Evolutionary conservation across 1,139 yeast genomes (phyloP).

Genomic region (Lodderomyces oxycetoniae): DNA sequence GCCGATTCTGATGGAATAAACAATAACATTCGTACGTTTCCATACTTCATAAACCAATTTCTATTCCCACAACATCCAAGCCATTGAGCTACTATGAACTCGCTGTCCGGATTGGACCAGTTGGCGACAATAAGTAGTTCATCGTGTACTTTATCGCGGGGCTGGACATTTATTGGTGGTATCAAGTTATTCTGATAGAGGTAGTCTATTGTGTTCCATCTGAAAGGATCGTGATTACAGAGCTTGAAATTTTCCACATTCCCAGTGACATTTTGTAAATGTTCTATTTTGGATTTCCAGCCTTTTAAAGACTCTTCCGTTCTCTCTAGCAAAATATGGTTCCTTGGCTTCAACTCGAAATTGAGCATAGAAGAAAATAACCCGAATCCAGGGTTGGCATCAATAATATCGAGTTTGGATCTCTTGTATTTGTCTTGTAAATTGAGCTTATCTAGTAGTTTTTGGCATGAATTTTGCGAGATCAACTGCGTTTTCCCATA

Average conservation of each 20-base stretch:
- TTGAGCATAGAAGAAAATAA: constrained; percentile 52
- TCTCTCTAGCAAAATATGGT: constrained; percentile 56
- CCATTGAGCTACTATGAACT: constrained; percentile 73
- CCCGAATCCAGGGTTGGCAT: constrained; percentile 59
- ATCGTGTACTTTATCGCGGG: constrained; percentile 51
- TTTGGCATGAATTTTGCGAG: constrained; percentile 28
- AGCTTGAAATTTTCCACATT: constrained; percentile 29
- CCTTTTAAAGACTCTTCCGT: constrained; percentile 32
- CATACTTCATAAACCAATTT: constrained; percentile 74
- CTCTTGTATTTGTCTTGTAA: constrained; percentile 40
- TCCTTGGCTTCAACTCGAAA: constrained; percentile 52
- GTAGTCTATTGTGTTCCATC: constrained; percentile 53
- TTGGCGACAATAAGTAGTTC: constrained; percentile 64
- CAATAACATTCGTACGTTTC: constrained; percentile 66
- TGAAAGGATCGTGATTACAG: constrained; percentile 49
- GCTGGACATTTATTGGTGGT: constrained; percentile 31
- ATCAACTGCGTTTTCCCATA: constrained; percentile 14
- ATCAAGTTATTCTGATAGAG: constrained; percentile 17
- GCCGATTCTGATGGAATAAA: constrained; percentile 61
- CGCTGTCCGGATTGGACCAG: constrained; percentile 53
- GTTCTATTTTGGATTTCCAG: constrained; percentile 24
- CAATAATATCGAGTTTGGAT: constrained; percentile 53
- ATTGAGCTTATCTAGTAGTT: constrained; percentile 39
- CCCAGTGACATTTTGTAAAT: constrained; percentile 19
- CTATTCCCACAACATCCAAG: constrained; percentile 60